phyloP scores from a whole-genome alignment of 495 filamentous ascomycete species.

The Penicillium argentinense region DNA sequence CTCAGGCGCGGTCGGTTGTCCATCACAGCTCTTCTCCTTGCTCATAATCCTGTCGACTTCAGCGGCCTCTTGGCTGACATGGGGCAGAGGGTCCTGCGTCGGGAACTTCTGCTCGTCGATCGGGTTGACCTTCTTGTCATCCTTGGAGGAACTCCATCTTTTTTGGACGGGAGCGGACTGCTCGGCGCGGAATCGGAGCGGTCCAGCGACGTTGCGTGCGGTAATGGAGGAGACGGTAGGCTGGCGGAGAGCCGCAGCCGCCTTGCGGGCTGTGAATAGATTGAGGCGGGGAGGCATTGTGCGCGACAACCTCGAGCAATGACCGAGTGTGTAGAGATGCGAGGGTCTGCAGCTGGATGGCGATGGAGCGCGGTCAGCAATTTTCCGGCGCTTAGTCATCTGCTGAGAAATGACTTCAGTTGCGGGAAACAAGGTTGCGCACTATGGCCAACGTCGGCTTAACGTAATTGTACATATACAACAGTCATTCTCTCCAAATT shows the following conservation, averaged over 20 bases:
- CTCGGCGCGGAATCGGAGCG: constrained; percentile 23
- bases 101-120: constrained; percentile 46
- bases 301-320: constrained; percentile 8
- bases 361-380: constrained; percentile 17
- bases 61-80: constrained; percentile 66
- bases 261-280: constrained; percentile 37
- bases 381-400: constrained; percentile 12
- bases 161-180: constrained; percentile 24
- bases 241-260: constrained; percentile 34
- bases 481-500: too few relatives aligned
- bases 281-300: constrained; percentile 42
- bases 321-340: constrained; percentile 7
- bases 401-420: background rate
- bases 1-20: constrained; percentile 54
- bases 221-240: constrained; percentile 22
- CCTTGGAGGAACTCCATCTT: constrained; percentile 42
- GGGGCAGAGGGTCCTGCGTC: constrained; percentile 55
- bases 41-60: constrained; percentile 52
- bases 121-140: constrained; percentile 41
- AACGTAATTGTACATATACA: background rate
- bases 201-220: constrained; percentile 26
- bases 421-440: background rate
- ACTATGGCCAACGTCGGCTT: background rate
- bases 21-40: constrained; percentile 44
- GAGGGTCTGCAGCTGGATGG: constrained; percentile 7